Evolutionary conservation across 2,329 filamentous ascomycete genomes (phyloP).

Genomic region (Aspergillus neoniger): DNA sequence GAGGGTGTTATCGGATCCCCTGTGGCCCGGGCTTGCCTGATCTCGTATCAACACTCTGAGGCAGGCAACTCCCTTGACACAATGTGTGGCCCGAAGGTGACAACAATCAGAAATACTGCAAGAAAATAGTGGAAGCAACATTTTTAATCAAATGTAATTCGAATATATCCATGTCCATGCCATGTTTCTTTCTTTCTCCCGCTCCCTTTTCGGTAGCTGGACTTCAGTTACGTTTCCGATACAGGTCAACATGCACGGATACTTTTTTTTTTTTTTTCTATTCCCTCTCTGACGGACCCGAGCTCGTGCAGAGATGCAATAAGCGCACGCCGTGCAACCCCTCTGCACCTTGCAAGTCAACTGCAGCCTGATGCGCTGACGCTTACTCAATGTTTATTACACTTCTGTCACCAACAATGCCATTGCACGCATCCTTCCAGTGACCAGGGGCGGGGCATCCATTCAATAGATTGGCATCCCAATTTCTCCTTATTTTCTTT

Average conservation of each 20-base stretch:
- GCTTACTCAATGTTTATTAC: conserved; percentile 4
- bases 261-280: neutral
- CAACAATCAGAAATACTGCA: no score
- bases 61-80: neutral
- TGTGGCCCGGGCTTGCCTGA: neutral
- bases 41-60: neutral
- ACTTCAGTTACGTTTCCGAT: neutral
- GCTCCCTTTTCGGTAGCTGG: neutral
- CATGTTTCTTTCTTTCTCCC: neutral
- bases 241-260: conserved; percentile 2
- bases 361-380: conserved; percentile 7
- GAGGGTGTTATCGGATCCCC: neutral
- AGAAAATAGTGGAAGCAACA: no score
- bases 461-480: neutral
- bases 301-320: conserved; percentile 12
- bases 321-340: conserved; percentile 19
- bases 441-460: neutral
- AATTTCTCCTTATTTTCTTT: no score
- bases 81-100: neutral
- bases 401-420: conserved; percentile 2
- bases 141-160: no score
- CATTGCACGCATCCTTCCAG: neutral
- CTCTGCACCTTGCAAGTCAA: conserved; percentile 7
- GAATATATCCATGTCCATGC: neutral
- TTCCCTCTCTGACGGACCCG: conserved; percentile 5